These are phyloP conservation scores for Gregarina niphandrodes DNA, from an alignment of 169 alveolate species.

Conservation along the genomic window DNA sequence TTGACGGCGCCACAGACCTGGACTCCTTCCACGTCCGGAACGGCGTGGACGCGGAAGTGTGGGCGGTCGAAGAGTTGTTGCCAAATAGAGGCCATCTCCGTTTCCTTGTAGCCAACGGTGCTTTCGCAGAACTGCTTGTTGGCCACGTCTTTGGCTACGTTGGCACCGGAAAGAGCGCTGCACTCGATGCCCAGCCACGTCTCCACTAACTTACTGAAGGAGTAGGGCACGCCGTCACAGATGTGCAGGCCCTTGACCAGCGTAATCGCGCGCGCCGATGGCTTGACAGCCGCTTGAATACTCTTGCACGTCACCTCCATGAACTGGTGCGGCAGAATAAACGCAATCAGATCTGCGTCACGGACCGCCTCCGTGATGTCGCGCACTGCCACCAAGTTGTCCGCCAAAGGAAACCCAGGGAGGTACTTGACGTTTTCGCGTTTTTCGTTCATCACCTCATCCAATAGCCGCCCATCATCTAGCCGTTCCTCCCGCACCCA, in stretches of 20 bases:
- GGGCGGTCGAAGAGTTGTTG: slow-evolving; percentile 57
- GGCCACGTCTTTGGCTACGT: slow-evolving; percentile 69
- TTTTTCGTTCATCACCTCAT: slow-evolving; percentile 47
- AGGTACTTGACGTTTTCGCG: slow-evolving; percentile 59
- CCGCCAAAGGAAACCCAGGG: slow-evolving; percentile 55
- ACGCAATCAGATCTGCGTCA: slow-evolving; percentile 48
- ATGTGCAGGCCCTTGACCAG: slow-evolving; percentile 49
- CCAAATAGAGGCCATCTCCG: slow-evolving; percentile 22
- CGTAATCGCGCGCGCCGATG: slow-evolving; percentile 36
- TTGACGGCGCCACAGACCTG: slow-evolving; percentile 72
- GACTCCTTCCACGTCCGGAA: slow-evolving; percentile 58
- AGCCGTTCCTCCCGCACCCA: slow-evolving; percentile 56
- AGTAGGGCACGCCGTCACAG: slow-evolving; percentile 26
- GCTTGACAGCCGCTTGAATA: neutral
- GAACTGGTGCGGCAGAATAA: slow-evolving; percentile 65
- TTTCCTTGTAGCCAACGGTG: slow-evolving; percentile 58
- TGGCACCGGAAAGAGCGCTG: slow-evolving; percentile 25
- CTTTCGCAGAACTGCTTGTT: slow-evolving; percentile 69
- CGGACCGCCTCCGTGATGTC: slow-evolving; percentile 45
- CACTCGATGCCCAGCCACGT: slow-evolving; percentile 4
- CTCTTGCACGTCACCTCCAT: slow-evolving; percentile 18
- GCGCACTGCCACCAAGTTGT: slow-evolving; percentile 49
- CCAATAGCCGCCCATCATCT: slow-evolving; percentile 45
- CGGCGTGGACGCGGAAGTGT: slow-evolving; percentile 52
- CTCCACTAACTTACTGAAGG: neutral